These are phyloP conservation scores for Russula emetica DNA, from an alignment of 768 basidiomycete genomes.

Conservation along the genomic window DNA sequence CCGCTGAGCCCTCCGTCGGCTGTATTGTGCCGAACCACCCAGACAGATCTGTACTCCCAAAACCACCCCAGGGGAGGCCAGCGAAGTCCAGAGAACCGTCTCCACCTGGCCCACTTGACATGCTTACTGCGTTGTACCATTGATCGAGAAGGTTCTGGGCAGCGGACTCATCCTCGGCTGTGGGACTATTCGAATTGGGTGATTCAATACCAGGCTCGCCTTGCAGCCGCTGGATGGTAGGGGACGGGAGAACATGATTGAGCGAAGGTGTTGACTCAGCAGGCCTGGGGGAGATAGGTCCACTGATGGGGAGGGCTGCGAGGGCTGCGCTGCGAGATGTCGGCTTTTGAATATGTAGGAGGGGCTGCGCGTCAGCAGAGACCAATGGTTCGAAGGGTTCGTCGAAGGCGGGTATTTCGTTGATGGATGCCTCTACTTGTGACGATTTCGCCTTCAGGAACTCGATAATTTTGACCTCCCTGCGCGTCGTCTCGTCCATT, in stretches of 20 bases:
- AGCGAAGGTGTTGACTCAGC: constrained; percentile 35
- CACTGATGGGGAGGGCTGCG: constrained; percentile 18
- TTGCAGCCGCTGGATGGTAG: constrained; percentile 58
- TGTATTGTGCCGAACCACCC: constrained; percentile 27
- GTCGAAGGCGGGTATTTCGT: constrained; percentile 10
- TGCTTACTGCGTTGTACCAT: constrained; percentile 79
- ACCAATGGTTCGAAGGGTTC: constrained; percentile 19
- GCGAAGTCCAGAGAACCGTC: constrained; percentile 38
- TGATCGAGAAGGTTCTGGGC: constrained; percentile 79
- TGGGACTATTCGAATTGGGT: constrained; percentile 63
- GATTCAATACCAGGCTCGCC: constrained; percentile 54
- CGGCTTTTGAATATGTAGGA: constrained; percentile 21
- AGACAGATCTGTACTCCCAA: constrained; percentile 26
- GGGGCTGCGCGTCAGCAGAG: constrained; percentile 17
- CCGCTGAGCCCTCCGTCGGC: not conserved
- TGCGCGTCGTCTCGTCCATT: constrained; percentile 75
- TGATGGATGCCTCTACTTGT: constrained; percentile 35
- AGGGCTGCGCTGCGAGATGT: constrained; percentile 31
- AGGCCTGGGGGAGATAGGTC: constrained; percentile 21
- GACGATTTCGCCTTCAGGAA: constrained; percentile 69
- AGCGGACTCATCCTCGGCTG: constrained; percentile 62
- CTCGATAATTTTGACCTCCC: constrained; percentile 82
- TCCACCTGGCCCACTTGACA: constrained; percentile 31
- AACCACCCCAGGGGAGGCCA: constrained; percentile 29
- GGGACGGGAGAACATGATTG: constrained; percentile 41